Base-by-base conservation (phyloP, 2,329 filamentous ascomycete species). In the Ascochyta clinopodiicola region DNA sequence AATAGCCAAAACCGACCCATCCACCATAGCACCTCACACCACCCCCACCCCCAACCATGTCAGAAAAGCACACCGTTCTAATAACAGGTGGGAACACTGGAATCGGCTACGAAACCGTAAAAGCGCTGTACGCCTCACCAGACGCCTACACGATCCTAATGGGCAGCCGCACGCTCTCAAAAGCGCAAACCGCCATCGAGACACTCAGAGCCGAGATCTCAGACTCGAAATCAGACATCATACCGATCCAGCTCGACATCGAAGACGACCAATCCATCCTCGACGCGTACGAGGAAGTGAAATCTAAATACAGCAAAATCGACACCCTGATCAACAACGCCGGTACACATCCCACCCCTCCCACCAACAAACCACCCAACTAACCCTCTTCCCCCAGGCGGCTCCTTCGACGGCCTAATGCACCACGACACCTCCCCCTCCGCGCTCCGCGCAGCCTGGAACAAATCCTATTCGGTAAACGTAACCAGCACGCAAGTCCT, bases 21-120 rank as follows among this genome's bases (percentile, higher is more conserved):
- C 17, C 17, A 17, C 17, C 17, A 17, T 17, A 17, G 17, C 17
- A 17, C 17, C 17, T 17, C 17, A 31, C 6, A 0, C 12, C 13
- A 31, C 3, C 29, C 3, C 29, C 10, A 31, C 4, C 7, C 5
- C 6, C 25, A 8, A 10, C 4, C 10, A 51, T 51, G 40, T 8
- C 34, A 10, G 27, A 39, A 15, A 39, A 34, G 1, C 29, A 29
- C 17, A 31, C 44, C 24, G 37, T 47, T 5, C 5, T 53, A 0
- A 44, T 54, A n/a, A 54, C 44, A 4, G 39, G 51, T 5, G 44
- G 44, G 0, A 48, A 54, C 62, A 86, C 81, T 0, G 86, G 86
- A 15, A 79, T 89, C 19, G 86, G 87, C 2, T 82, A 80, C 34
- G 81, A 88, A 60, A 79, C 77, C 7, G 80, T 87, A 44, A 85